Conservation (phyloP, 2,329 filamentous ascomycete species). For the Uncinocarpus reesii region DNA sequence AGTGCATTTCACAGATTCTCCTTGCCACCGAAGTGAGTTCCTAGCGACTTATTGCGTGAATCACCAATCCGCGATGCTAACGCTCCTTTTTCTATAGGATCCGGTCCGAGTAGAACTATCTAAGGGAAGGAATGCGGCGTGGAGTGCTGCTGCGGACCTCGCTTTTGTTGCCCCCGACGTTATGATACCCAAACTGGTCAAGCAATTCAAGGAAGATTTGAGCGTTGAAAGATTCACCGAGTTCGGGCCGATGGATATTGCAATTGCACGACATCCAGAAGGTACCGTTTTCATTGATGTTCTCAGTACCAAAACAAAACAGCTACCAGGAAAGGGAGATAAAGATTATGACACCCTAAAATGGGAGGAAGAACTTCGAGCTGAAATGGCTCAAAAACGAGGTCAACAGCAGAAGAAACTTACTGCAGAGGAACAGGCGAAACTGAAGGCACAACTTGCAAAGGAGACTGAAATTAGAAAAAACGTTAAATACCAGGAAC, state of each 20-base stretch:
- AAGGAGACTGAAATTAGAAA: slow-evolving; percentile 74
- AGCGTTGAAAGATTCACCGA: slow-evolving; percentile 57
- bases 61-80: neutral
- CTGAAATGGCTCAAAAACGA: slow-evolving; percentile 85
- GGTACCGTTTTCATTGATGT: slow-evolving; percentile 85
- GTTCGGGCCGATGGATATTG: slow-evolving; percentile 77
- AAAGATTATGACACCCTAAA: slow-evolving; percentile 95
- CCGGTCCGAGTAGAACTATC: slow-evolving; percentile 29
- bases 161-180: slow-evolving; percentile 83
- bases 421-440: slow-evolving; percentile 75
- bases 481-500: slow-evolving; percentile 58
- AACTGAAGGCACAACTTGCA: slow-evolving; percentile 79
- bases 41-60: slow-evolving; percentile 22
- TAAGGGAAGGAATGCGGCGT: slow-evolving; percentile 56
- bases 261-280: slow-evolving; percentile 83
- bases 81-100: slow-evolving; percentile 20
- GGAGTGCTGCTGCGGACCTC: slow-evolving; percentile 75
- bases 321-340: slow-evolving; percentile 70
- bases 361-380: slow-evolving; percentile 88
- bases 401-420: slow-evolving; percentile 76
- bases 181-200: slow-evolving; percentile 65
- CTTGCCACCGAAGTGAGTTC: slow-evolving; percentile 46
- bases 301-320: slow-evolving; percentile 66
- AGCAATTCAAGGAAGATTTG: slow-evolving; percentile 64
- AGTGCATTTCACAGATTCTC: slow-evolving; percentile 59